phyloP scores from a whole-genome alignment of 345 rosid genomes.

The Aquilaria malaccensis region DNA sequence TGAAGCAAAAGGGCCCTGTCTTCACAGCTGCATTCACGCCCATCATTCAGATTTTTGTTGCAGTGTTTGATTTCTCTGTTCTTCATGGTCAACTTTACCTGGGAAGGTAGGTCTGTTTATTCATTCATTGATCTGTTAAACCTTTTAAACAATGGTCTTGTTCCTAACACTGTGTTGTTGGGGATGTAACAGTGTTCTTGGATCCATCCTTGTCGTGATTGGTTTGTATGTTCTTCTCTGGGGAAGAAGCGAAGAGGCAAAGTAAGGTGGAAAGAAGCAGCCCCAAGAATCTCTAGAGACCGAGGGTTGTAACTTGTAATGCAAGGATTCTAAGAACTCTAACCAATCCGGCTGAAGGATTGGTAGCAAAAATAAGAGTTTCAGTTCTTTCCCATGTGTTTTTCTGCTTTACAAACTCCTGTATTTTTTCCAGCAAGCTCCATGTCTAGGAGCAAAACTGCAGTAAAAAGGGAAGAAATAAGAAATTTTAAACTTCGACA shows the following conservation, averaged over 20 bases:
- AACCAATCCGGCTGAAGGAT: neutral
- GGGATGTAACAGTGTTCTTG: conserved; percentile 43
- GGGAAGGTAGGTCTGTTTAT: conserved; percentile 45
- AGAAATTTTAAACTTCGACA: too few species aligned
- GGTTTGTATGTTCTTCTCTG: conserved; percentile 72
- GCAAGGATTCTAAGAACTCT: conserved; percentile 10
- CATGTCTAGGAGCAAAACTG: too few species aligned
- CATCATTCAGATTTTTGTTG: conserved; percentile 58
- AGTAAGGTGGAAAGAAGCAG: conserved; percentile 27
- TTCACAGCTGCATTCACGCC: conserved; percentile 81
- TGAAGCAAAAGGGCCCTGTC: conserved; percentile 65
- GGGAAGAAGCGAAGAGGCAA: conserved; percentile 65
- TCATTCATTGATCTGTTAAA: neutral
- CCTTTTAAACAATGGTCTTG: neutral
- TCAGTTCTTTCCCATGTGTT: too few species aligned
- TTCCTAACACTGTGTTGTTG: neutral
- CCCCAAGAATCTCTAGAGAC: conserved; percentile 25
- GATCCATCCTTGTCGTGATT: conserved; percentile 52
- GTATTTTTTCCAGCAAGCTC: too few species aligned
- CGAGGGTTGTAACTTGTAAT: conserved; percentile 8
- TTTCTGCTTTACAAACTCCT: too few species aligned
- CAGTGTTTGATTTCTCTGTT: conserved; percentile 51
- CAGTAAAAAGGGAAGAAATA: too few species aligned
- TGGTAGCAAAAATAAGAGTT: too few species aligned
- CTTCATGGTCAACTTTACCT: conserved; percentile 58